phyloP scores from a whole-genome alignment of 148 eudicot species.

The Drosera capensis region DNA sequence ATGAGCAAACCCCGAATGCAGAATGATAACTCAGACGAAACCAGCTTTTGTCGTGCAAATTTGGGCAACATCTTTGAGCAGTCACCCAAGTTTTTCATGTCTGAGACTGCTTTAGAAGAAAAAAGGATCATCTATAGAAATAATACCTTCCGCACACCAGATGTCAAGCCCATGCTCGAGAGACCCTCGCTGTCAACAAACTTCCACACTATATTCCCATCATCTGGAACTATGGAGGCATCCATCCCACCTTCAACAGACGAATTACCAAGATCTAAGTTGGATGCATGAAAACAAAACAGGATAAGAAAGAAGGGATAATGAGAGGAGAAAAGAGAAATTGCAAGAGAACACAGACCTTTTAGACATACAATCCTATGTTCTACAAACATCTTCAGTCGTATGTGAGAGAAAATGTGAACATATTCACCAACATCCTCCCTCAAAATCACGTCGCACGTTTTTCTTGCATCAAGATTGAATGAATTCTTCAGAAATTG shows the following conservation, averaged over 20 bases:
- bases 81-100: no score
- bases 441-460: conserved; percentile 36
- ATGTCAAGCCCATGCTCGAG: conserved; percentile 78
- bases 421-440: conserved; percentile 77
- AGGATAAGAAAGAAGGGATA: not conserved
- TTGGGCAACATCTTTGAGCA: no score
- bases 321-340: not conserved
- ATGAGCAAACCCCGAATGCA: no score
- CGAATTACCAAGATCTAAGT: conserved; percentile 1
- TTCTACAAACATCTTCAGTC: conserved; percentile 87
- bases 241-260: conserved; percentile 29
- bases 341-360: conserved; percentile 25
- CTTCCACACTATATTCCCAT: conserved; percentile 41
- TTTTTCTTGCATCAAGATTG: conserved; percentile 31
- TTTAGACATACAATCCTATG: conserved; percentile 36
- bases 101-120: not conserved
- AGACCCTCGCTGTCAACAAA: conserved; percentile 47
- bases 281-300: not conserved
- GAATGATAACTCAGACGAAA: no score
- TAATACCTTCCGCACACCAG: conserved; percentile 91
- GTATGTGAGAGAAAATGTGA: conserved; percentile 78
- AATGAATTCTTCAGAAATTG: conserved; percentile 44
- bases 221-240: conserved; percentile 16
- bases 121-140: not conserved
- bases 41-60: no score